Evolutionary conservation across 108 stramenopile species (phyloP), one percentile per base, ranked within the genome.

Genomic region (Cyclotella baltica): DNA sequence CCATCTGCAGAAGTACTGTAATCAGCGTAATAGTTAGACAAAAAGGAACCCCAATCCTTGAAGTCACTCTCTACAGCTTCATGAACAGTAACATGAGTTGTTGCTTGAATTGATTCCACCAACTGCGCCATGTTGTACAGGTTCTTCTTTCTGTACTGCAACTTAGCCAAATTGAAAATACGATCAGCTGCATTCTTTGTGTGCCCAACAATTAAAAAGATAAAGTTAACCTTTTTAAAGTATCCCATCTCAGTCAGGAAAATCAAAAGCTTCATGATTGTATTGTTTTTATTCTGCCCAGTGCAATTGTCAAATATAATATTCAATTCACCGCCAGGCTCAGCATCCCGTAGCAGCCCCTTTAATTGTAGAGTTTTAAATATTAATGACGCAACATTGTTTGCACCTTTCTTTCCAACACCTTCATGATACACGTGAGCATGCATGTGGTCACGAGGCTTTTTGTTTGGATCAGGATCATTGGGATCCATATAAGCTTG

Each of bases 261-360:
- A 33, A 47, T 20, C 10, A 47, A 10, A 9, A 69, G 46, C 59
- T 62, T 59, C 36, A 79, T 13, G 2, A 79, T 35, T 23, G 62
- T 73, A 27, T 79, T 79, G 63, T 79, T 79, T 48, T 79, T 73
- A 27, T 73, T 80, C 43, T 80, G 72, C 16, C 78, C 78, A 0
- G 25, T 38, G 59, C 72, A 80, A 37, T 73, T 80, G 28, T 79
- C 72, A 18, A 40, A 70, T 20, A 57, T 23, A 25, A 72, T 62
- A 31, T 30, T 59, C 20, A 72, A 31, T 9, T 72, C 43, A 6
- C 40, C 40, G 11, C 68, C 76, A 35, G 31, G 23, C 10, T 27
- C 23, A 37, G 48, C 48, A 3, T 79, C 78, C 18, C 46, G 31
- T 4, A 79, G 29, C 28, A 79, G 3, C 31, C 38, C 48, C 13